Base-by-base conservation (phyloP, 805 yeast species). In the Cyberlindnera petersonii region DNA sequence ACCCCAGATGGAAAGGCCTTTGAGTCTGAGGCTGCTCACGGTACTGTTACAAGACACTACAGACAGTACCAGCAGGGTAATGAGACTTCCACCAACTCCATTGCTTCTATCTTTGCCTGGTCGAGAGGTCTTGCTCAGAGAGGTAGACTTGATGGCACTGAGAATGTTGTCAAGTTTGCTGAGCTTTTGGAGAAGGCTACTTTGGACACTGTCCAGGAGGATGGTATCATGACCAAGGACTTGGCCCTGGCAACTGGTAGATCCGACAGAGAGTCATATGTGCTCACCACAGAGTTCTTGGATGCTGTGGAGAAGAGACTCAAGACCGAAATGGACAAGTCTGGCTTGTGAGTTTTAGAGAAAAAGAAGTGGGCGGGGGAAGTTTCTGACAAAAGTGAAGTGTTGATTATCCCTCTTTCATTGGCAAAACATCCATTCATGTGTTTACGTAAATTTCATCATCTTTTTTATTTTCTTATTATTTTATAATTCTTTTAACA, bases 1-100 rank as follows among this genome's bases (percentile, higher is more conserved):
- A 80, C 97, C 15, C 94, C 97, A 35, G 97, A 91, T 64, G 97
- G 97, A 19, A 86, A 84, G 70, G 82, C 96, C n/a, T 89, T 86
- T 63, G 97, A 91, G 72, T 71, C 88, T 39, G 98, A 91, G 72
- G 98, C 97, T 43, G 98, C 98, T n/a, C 97, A 91, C 64, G 98
- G 98, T 41, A 91, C 98, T 13, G 98, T 89, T 53, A 91, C 97
- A 33, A 85, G 98, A 69, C 98, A 89, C 65, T 91, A 75, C 71
- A 84, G 97, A 71, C 93, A 82, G 68, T 86, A 86, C 66, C 97
- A 91, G 70, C 86, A 84, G 67, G 98, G 98, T 50, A 86, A 88
- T 64, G 97, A 89, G 69, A 91, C 98, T 16, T 86, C 96, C 9
- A 91, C 98, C 43, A 91, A 91, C 69, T 89, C 97, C 16, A 91